Evolutionary conservation across 148 eudicot genomes (phyloP), one percentile per base, ranked within the genome.

Genomic region (Chenopodium album): DNA sequence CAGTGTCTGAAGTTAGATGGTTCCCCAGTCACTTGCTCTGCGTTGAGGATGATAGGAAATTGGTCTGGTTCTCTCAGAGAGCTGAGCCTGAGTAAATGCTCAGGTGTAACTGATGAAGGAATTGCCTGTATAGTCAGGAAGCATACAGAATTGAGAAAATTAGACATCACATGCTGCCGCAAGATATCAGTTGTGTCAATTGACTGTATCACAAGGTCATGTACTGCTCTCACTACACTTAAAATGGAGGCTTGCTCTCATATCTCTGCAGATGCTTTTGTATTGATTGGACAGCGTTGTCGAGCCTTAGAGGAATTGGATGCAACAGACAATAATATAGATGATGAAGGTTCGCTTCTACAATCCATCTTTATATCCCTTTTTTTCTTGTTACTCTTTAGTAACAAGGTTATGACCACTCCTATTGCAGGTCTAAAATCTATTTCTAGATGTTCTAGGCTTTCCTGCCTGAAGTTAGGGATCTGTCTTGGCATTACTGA

Each of bases 91-190:
- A 89, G 91, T 83, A 94, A 94, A 85, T 94, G 98, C 85, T 9
- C 80, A 6, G 97, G 94, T 34, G 98, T 94, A 59, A 91, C 97
- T 11, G 98, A 94, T 69, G 91, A 91, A 75, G 97, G 93, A 48
- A 86, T 94, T 72, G 88, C 90, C 26, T 89, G 86, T 52, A 74
- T 94, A 9, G 92, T 91, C 37, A 88, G 84, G 63, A 88, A 84
- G 77, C 92, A 90, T 66, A 90, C 77, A 48, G 89, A 90, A 85
- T 81, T 94, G 84, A 80, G 82, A 73, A 94, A 85, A 78, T 79
- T 94, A 77, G 93, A 94, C 80, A 82, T 92, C 82, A 94, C 98
- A 13, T 94, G 98, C 83, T 94, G 98, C 69, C 88, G 94, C 81
- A 89, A 89, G 85, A 92, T 94, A 78, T 92, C 98, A 59, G 83